Percentiles rank a stretch among this genome's conserved stretches.
Evolutionary conservation across 208 protist species (phyloP).

Genomic region (Histomonas meleagridis): DNA sequence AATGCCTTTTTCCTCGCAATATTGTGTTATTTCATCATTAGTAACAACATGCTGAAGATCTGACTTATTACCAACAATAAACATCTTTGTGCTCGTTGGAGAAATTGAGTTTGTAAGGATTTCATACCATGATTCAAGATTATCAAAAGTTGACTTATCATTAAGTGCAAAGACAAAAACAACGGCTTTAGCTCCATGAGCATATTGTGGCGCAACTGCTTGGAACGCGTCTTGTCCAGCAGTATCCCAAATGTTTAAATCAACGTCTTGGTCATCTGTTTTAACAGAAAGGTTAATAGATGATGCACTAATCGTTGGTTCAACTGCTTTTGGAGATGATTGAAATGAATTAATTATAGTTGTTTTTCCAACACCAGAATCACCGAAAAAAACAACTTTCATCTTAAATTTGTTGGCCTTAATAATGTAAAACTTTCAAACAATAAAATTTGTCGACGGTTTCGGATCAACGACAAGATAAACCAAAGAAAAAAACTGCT

Average conservation of each 20-base stretch:
- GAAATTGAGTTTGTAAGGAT: not conserved
- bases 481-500: no score
- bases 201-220: not conserved
- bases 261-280: not conserved
- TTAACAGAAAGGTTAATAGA: not conserved
- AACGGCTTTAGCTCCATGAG: not conserved
- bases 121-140: not conserved
- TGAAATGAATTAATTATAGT: not conserved
- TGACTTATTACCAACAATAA: not conserved
- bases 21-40: no score
- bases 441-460: no score
- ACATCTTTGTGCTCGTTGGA: not conserved
- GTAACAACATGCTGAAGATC: not conserved
- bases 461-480: no score
- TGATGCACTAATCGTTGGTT: not conserved
- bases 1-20: no score
- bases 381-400: not conserved
- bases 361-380: constrained; percentile 23
- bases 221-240: not conserved
- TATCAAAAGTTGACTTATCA: not conserved
- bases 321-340: no score
- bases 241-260: constrained; percentile 11
- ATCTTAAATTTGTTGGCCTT: no score
- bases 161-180: not conserved
- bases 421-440: no score